A percentile compares a stretch with the other conserved stretches of the same genome.
phyloP scores from a whole-genome alignment of 1,284 basidiomycete species.

The Fomitopsis pinicola region DNA sequence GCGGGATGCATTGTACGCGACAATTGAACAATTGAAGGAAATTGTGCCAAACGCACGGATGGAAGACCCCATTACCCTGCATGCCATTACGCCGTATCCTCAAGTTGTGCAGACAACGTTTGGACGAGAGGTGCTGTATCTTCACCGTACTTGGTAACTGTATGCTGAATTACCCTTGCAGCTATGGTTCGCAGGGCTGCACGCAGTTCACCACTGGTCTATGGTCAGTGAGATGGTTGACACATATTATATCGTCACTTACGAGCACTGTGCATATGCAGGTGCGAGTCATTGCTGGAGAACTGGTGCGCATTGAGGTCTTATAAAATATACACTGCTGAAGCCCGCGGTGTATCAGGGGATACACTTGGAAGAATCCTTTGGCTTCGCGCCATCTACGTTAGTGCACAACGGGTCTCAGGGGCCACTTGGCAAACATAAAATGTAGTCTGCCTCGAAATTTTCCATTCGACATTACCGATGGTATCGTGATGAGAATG shows the following conservation, averaged over 20 bases:
- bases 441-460: conserved; percentile 17
- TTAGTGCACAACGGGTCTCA: conserved; percentile 47
- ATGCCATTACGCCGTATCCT: conserved; percentile 74
- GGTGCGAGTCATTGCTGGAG: conserved; percentile 77
- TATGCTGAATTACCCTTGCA: conserved; percentile 23
- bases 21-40: conserved; percentile 52
- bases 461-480: not conserved
- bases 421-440: conserved; percentile 39
- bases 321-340: not conserved
- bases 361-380: conserved; percentile 63
- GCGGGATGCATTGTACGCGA: conserved; percentile 46
- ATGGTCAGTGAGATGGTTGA: conserved; percentile 48
- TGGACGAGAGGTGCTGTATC: conserved; percentile 64
- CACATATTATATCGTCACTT: not conserved
- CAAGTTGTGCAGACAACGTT: conserved; percentile 75
- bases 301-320: conserved; percentile 48
- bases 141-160: not conserved
- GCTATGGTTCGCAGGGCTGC: conserved; percentile 84
- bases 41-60: conserved; percentile 45
- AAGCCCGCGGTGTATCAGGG: conserved; percentile 39
- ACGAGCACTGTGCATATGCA: conserved; percentile 20
- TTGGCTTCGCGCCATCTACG: conserved; percentile 81
- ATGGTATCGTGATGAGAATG: too few species aligned
- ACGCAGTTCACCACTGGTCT: conserved; percentile 84
- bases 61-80: conserved; percentile 56